phyloP scores from a whole-genome alignment of 345 rosid species.

The Nasturtium officinale region DNA sequence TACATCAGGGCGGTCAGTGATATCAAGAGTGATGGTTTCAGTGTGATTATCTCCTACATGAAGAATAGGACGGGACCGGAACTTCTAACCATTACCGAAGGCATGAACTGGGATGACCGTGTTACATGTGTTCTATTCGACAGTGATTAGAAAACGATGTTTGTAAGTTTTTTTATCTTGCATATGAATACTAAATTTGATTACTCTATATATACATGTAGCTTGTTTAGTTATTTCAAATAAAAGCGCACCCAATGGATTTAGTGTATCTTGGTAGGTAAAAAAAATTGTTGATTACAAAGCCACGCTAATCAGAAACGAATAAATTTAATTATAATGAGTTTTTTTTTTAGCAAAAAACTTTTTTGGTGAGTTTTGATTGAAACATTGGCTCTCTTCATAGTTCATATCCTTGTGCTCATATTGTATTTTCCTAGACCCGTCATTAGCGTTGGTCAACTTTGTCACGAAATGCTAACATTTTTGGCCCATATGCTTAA shows the following conservation, averaged over 20 bases:
- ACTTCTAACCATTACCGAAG: too few species aligned
- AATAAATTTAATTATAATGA: not conserved
- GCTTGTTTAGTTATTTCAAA: not conserved
- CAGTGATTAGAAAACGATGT: not conserved
- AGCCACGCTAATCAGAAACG: not conserved
- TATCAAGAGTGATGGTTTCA: too few species aligned
- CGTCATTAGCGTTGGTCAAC: not conserved
- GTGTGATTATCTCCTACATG: too few species aligned
- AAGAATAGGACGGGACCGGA: too few species aligned
- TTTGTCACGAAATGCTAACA: not conserved
- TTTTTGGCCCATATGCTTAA: not conserved
- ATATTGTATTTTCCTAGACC: not conserved
- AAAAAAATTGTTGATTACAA: not conserved
- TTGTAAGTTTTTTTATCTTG: not conserved
- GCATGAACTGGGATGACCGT: too few species aligned
- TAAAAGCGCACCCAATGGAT: not conserved
- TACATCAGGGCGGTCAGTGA: too few species aligned
- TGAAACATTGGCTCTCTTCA: not conserved
- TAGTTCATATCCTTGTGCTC: not conserved
- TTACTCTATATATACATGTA: not conserved
- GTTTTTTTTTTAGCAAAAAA: not conserved
- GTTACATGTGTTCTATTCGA: too few species aligned
- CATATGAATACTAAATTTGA: not conserved
- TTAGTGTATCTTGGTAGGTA: not conserved
- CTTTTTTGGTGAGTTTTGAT: not conserved